Evolutionary conservation across 2,329 filamentous ascomycete genomes (phyloP).

Genomic region (Pseudogymnoascus sp.): DNA sequence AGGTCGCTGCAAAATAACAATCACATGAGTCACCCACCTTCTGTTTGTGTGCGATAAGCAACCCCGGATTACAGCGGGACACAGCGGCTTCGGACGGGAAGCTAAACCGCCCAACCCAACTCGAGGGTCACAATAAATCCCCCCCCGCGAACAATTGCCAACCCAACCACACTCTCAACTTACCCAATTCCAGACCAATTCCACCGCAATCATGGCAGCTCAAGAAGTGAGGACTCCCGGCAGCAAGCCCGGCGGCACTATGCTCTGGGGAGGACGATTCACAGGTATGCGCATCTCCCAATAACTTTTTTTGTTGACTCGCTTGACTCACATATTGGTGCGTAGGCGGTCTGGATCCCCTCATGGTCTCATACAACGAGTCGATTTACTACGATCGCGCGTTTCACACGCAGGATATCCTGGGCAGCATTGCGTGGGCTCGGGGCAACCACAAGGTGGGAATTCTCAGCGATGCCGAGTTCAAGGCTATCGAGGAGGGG

Average conservation of each 20-base stretch:
- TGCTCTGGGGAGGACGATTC: constrained; percentile 55
- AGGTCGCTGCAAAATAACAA: not conserved
- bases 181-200: constrained; percentile 9
- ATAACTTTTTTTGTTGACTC: constrained; percentile 1
- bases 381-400: constrained; percentile 70
- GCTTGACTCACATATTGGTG: constrained; percentile 17
- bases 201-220: constrained; percentile 19
- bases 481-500: constrained; percentile 63
- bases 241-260: constrained; percentile 29
- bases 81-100: not conserved
- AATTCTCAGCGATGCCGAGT: constrained; percentile 66
- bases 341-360: constrained; percentile 68
- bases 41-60: not conserved
- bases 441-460: constrained; percentile 67
- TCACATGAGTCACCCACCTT: not conserved
- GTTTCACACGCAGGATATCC: constrained; percentile 74
- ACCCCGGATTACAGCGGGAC: constrained; percentile 2
- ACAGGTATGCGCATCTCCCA: constrained; percentile 36
- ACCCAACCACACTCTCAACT: not conserved
- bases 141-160: not conserved
- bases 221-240: constrained; percentile 20
- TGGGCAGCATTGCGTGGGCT: constrained; percentile 72
- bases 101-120: not conserved
- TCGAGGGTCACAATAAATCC: not conserved
- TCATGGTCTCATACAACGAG: constrained; percentile 81